Evolutionary conservation across 441 rosid genomes (phyloP).

Genomic region (Syzygium malaccense): DNA sequence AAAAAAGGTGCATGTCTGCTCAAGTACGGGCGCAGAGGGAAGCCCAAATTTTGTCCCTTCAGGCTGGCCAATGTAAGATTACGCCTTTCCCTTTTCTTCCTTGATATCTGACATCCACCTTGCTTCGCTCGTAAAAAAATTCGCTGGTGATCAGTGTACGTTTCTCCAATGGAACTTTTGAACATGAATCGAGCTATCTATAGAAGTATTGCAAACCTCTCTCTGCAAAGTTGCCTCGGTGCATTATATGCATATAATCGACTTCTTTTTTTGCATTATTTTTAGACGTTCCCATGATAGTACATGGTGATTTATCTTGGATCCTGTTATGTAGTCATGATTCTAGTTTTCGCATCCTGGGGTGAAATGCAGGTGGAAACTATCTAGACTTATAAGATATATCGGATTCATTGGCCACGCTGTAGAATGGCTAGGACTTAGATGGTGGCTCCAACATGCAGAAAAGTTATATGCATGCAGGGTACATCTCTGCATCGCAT

Average conservation of each 20-base stretch:
- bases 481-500: background rate
- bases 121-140: background rate
- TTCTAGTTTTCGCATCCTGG: background rate
- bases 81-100: background rate
- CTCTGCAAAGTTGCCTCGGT: background rate
- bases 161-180: background rate
- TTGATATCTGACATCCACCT: background rate
- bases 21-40: constrained; percentile 5
- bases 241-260: background rate
- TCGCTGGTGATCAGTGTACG: background rate
- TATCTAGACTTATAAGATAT: background rate
- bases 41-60: constrained; percentile 9
- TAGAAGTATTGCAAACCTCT: background rate
- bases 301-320: background rate
- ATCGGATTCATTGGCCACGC: background rate
- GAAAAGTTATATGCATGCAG: background rate
- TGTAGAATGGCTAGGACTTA: background rate
- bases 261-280: background rate
- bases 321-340: background rate
- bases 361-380: background rate
- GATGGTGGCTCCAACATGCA: background rate
- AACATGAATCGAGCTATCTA: background rate
- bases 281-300: background rate
- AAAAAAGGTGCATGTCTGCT: constrained; percentile 5
- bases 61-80: constrained; percentile 8